These are phyloP conservation scores for Lepidium didymum DNA, from an alignment of 345 rosid species.

Conservation along the genomic window DNA sequence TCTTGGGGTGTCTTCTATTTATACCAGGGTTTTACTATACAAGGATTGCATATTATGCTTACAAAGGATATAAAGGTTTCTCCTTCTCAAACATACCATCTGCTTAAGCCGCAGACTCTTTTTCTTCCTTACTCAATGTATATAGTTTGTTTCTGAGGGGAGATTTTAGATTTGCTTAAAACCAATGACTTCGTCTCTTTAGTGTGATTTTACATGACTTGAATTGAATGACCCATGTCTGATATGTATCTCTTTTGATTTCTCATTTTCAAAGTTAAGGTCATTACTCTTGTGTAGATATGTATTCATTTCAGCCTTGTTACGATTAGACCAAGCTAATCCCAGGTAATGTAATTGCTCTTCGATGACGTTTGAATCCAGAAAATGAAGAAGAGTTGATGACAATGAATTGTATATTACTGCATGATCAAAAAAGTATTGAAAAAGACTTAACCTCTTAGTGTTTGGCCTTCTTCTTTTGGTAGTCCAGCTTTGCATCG, in stretches of 20 bases:
- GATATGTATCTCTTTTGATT: conserved; percentile 13
- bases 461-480: no score
- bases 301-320: neutral
- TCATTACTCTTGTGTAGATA: neutral
- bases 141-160: conserved; percentile 5
- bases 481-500: no score
- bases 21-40: conserved; percentile 97
- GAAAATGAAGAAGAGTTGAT: no score
- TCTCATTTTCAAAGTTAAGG: conserved; percentile 5
- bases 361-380: no score
- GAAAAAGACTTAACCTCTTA: no score
- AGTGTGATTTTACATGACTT: conserved; percentile 22
- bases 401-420: no score
- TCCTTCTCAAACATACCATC: conserved; percentile 92
- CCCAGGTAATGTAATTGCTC: neutral
- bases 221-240: conserved; percentile 11
- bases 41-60: conserved; percentile 90
- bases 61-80: conserved; percentile 96
- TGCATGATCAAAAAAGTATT: no score
- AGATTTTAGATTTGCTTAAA: neutral
- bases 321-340: neutral
- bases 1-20: conserved; percentile 71
- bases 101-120: conserved; percentile 28
- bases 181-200: neutral
- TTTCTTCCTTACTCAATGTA: conserved; percentile 18